Base-by-base conservation (phyloP, 2,329 filamentous ascomycete genomes). In the Furcasterigmium sp. region DNA sequence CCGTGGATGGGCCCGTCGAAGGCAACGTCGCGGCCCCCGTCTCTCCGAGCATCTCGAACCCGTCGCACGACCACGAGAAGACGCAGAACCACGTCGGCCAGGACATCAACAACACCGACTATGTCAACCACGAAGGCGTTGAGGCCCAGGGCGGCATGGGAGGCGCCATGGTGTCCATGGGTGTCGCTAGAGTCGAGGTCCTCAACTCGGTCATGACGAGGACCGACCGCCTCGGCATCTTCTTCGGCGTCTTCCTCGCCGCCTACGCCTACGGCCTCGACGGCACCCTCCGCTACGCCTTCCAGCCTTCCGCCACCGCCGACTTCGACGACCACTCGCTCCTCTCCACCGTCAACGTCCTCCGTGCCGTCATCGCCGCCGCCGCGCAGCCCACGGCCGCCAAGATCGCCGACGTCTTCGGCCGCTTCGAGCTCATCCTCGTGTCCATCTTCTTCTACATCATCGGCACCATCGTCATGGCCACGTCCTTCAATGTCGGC, bases 261-360 rank as follows among this genome's bases (percentile, higher is more conserved):
- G 75, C 80, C 10, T 85, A 83, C 56, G 76, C 72, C 26, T 85
- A 84, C 56, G 75, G 77, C 2, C 66, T 84, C 18, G 79, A 83
- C 49, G 75, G 75, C 19, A 75, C 67, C 1, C 65, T 82, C 35
- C 70, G 79, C 13, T 73, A 69, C 48, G 67, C 70, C 7, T 80
- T 76, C 56, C 76, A 79, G 66, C 68, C 78, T 6, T 58, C 64
- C 40, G 80, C 79, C 2, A 78, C 78, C 0, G 64, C 67, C 1
- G 65, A 59, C 1, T 79, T 74, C 48, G 53, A 55, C 3, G 46
- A 62, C 6, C 79, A 84, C 56, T 80, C 76, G 20, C 64, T 80
- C 18, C 61, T 78, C 5, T 67, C 78, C 2, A 78, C 78, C 5
- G 65, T 84, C 53, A 76, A 74, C 54, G 75, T 80, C 20, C 57